phyloP scores from a whole-genome alignment of 306 rosid genomes.

The Aeschynomene evenia region DNA sequence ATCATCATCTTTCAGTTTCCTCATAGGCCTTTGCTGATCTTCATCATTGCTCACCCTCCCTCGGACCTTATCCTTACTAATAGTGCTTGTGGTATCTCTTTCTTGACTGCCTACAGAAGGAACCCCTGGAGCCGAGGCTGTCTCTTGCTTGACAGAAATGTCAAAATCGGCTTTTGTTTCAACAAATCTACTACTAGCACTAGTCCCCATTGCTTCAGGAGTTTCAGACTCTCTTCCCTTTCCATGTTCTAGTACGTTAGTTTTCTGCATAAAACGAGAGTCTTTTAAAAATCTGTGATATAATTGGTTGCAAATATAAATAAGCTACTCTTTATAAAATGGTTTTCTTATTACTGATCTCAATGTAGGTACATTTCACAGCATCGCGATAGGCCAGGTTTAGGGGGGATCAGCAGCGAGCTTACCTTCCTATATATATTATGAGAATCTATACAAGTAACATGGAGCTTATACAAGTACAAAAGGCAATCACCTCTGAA shows the following conservation, averaged over 20 bases:
- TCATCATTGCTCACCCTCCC: slow-evolving; percentile 38
- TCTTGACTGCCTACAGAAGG: slow-evolving; percentile 43
- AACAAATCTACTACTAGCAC: slow-evolving; percentile 31
- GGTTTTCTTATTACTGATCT: slow-evolving; percentile 21
- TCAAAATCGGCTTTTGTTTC: slow-evolving; percentile 41
- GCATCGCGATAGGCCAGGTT: too few species aligned
- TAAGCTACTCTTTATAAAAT: slow-evolving; percentile 16
- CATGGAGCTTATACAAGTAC: background rate
- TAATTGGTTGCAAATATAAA: slow-evolving; percentile 5
- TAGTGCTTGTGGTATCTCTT: slow-evolving; percentile 32
- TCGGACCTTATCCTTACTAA: slow-evolving; percentile 31
- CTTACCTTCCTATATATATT: too few species aligned
- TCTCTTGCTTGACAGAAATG: slow-evolving; percentile 38
- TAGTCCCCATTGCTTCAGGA: slow-evolving; percentile 37
- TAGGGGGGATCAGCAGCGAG: too few species aligned
- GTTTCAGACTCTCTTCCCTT: slow-evolving; percentile 37
- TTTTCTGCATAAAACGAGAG: slow-evolving; percentile 55
- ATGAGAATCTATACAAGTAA: slow-evolving; percentile 19
- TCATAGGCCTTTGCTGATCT: slow-evolving; percentile 33
- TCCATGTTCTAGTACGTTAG: slow-evolving; percentile 38
- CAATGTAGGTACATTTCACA: background rate
- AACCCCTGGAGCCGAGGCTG: slow-evolving; percentile 28
- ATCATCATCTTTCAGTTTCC: slow-evolving; percentile 39
- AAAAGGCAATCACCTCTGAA: background rate
- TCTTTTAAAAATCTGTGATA: slow-evolving; percentile 16